Base-by-base conservation (phyloP, 352 stramenopile genomes). In the Pythium rishiriense region DNA sequence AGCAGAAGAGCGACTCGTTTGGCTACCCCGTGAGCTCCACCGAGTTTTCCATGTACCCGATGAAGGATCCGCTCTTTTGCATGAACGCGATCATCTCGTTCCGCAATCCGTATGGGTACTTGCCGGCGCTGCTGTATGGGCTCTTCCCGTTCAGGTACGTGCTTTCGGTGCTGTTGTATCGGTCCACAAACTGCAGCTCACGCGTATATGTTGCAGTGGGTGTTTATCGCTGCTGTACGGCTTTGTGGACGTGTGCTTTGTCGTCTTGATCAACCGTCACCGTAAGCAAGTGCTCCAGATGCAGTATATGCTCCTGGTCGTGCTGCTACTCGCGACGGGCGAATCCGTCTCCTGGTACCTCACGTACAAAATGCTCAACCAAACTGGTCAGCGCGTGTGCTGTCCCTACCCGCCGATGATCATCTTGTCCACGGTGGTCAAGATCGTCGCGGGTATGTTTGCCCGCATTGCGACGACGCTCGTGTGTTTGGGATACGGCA, bases 111-210 rank as follows among this genome's bases (percentile, higher is more conserved):
- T 94, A 94, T 54, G 88, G 88, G 12, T 96, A 90, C 61, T 51
- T 96, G 3, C 88, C 88, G 2, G 85, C 79, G 21, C 63, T 94
- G 35, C 73, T 95, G 29, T 94, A 83, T 35, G 88, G 87, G 19
- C 74, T 95, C 29, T 87, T 90, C 55, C 86, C 83, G 11, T 95
- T 96, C 78, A 94, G 85, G 87, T 96, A 73, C 48, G 73, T n/a
- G 41, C 3, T 54, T 31, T 39, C 33, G 2, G 33, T 9, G 33
- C n/a, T n/a, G n/a, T n/a, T n/a, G n/a, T n/a, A n/a, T n/a, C n/a
- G n/a, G n/a, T n/a, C n/a, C n/a, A n/a, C n/a, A n/a, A n/a, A n/a
- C n/a, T n/a, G n/a, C n/a, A n/a, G n/a, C n/a, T n/a, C n/a, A n/a
- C n/a, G n/a, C n/a, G n/a, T n/a, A n/a, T n/a, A n/a, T n/a, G n/a